These are phyloP conservation scores for Mortierella sp. DNA, from an alignment of 371 early-diverging fungal species.

Conservation along the genomic window DNA sequence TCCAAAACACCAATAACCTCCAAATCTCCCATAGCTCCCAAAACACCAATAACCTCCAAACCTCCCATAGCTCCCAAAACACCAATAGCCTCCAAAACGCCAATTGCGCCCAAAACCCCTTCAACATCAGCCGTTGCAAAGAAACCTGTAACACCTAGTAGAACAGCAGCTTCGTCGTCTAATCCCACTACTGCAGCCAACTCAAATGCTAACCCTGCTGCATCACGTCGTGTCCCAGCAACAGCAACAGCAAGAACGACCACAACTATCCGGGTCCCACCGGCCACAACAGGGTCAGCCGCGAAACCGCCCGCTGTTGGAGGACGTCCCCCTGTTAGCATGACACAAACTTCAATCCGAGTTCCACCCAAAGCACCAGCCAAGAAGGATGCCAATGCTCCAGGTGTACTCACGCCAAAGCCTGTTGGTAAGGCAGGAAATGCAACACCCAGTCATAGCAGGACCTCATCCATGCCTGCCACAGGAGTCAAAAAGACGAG, in stretches of 20 bases:
- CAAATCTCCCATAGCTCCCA: too few species aligned
- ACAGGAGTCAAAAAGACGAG: slow-evolving; percentile 5
- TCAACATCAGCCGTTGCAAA: slow-evolving; percentile 41
- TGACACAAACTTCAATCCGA: slow-evolving; percentile 46
- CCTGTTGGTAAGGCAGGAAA: background rate
- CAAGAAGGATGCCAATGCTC: slow-evolving; percentile 7
- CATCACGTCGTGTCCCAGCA: slow-evolving; percentile 18
- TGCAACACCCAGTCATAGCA: slow-evolving; percentile 4
- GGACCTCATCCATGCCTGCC: slow-evolving; percentile 11
- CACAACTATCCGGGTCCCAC: slow-evolving; percentile 32
- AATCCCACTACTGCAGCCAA: slow-evolving; percentile 24
- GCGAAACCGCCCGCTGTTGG: slow-evolving; percentile 33
- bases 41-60: too few species aligned
- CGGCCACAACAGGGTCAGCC: slow-evolving; percentile 11
- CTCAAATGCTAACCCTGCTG: background rate
- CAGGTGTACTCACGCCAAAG: background rate
- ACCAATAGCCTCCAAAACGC: too few species aligned
- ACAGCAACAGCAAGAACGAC: slow-evolving; percentile 34
- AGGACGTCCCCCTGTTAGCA: slow-evolving; percentile 35
- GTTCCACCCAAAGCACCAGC: slow-evolving; percentile 12
- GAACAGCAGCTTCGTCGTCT: slow-evolving; percentile 19
- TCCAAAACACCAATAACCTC: too few species aligned
- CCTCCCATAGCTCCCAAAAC: too few species aligned
- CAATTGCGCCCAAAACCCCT: slow-evolving; percentile 8
- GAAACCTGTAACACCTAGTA: slow-evolving; percentile 26